These are phyloP conservation scores for Rosa multiflora DNA, from an alignment of 306 rosid species.

Conservation along the genomic window DNA sequence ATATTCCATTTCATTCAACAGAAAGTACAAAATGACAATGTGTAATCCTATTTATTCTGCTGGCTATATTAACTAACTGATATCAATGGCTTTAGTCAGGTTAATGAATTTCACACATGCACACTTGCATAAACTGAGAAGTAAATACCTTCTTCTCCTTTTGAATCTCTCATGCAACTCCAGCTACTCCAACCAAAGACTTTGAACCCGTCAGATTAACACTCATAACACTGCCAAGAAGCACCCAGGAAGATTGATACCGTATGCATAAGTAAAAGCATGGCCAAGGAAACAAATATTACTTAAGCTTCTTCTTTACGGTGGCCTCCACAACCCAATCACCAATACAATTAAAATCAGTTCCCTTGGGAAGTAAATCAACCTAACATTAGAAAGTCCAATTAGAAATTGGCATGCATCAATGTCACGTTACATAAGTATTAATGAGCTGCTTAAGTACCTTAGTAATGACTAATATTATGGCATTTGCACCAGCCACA, in stretches of 20 bases:
- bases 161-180: conserved; percentile 84
- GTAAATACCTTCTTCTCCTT: conserved; percentile 81
- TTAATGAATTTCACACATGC: too few species aligned
- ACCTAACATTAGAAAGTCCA: conserved; percentile 47
- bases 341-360: conserved; percentile 88
- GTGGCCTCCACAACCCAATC: conserved; percentile 97
- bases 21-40: too few species aligned
- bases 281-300: conserved; percentile 29
- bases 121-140: not conserved
- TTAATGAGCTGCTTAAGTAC: conserved; percentile 30
- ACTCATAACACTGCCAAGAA: conserved; percentile 71
- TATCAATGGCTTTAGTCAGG: too few species aligned
- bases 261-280: not conserved
- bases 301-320: conserved; percentile 79
- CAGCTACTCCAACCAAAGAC: conserved; percentile 83
- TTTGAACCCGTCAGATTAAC: conserved; percentile 88
- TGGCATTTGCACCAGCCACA: conserved; percentile 93
- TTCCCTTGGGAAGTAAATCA: conserved; percentile 89
- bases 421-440: not conserved
- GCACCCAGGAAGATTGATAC: not conserved
- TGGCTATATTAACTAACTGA: too few species aligned
- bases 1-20: too few species aligned
- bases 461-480: conserved; percentile 90
- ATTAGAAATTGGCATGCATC: not conserved
- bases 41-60: too few species aligned